Percentiles rank a stretch among this genome's conserved stretches.
Conservation (phyloP, 2,329 filamentous ascomycete genomes). For the Botrytis hyacinthi region DNA sequence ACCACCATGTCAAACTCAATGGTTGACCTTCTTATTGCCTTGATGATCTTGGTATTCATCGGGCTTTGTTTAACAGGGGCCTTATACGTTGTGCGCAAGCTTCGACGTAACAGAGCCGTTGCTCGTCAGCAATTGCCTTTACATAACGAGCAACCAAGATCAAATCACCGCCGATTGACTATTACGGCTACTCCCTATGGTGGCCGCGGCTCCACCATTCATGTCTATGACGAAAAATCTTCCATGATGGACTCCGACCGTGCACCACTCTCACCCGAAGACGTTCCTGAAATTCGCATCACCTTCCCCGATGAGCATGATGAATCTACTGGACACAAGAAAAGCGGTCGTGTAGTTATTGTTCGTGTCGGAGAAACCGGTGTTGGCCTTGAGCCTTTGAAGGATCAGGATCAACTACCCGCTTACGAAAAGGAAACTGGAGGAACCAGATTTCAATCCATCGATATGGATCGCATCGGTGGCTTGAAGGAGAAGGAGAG, state of each 20-base stretch:
- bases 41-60: constrained; percentile 75
- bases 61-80: constrained; percentile 64
- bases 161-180: constrained; percentile 54
- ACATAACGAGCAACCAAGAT: constrained; percentile 58
- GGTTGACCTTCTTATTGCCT: constrained; percentile 73
- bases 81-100: constrained; percentile 71
- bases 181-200: constrained; percentile 49
- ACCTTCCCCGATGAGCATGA: constrained; percentile 97
- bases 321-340: constrained; percentile 68
- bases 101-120: constrained; percentile 49
- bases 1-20: constrained; percentile 56
- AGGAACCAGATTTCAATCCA: constrained; percentile 78
- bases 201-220: constrained; percentile 63
- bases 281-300: constrained; percentile 93
- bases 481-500: constrained; percentile 81
- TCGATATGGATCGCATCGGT: constrained; percentile 92
- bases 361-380: constrained; percentile 86
- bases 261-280: constrained; percentile 75
- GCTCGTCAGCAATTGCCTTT: constrained; percentile 60
- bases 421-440: constrained; percentile 79
- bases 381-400: constrained; percentile 82
- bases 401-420: constrained; percentile 73
- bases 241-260: constrained; percentile 73
- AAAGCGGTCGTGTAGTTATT: constrained; percentile 84
- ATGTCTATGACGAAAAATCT: constrained; percentile 77